Evolutionary conservation across 2,329 filamentous ascomycete species (phyloP), one percentile per base, ranked within the genome.

Genomic region (Alternaria sp.): DNA sequence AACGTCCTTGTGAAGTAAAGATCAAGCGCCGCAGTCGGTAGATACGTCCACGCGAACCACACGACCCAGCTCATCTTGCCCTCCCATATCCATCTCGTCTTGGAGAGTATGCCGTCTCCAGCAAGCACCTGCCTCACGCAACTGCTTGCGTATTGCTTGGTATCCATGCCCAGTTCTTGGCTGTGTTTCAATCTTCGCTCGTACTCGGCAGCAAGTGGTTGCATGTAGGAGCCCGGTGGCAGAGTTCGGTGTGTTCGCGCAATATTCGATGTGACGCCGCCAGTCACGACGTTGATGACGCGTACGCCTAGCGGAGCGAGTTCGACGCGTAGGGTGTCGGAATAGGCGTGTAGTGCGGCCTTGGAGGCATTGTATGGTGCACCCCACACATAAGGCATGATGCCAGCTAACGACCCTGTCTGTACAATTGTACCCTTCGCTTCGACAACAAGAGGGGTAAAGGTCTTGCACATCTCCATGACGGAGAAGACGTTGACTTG

Each of bases 261-360:
- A 68, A 90, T 88, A 30, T 86, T 86, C 45, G 83, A 86, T 72
- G 86, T 84, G 30, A 90, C 87, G 10, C 88, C 87, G 10, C 88
- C 88, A 1, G 88, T 89, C 7, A 89, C 77, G 6, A 85, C 74
- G 0, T 78, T 84, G 9, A 85, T 69, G 7, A 85, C 83, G 11
- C 80, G 75, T 8, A 85, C 83, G 8, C 80, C 82, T 15, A 85
- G 82, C 1, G 86, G 87, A 61, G 74, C 80, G 11, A 89, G 77
- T 70, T 89, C 87, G 17, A 89, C 83, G 12, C 88, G 83, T 50
- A 89, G 74, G 0, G 86, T 87, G 62, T 89, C 83, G 60, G 83
- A 85, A 73, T 86, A 89, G 1, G 83, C 80, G 71, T 89, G 86
- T 36, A 89, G 71, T 1, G 88, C 87, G 0, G 86, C 87, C 74